Evolutionary conservation across 2,329 filamentous ascomycete species (phyloP), one percentile per base, ranked within the genome.

Genomic region (Fusarium fujikuroi): DNA sequence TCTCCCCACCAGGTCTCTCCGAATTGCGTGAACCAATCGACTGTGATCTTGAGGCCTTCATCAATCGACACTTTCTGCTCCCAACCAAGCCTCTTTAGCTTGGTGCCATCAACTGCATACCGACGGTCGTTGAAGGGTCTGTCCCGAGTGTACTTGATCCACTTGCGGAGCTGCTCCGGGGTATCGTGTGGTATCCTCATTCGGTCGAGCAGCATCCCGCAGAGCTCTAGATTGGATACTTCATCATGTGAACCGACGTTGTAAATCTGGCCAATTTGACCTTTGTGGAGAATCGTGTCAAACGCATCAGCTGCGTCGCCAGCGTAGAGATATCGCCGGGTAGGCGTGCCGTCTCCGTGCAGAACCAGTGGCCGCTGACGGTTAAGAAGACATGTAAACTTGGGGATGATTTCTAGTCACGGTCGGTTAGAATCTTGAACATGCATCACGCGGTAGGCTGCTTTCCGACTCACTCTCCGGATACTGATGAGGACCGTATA

Each of bases 401-500:
- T 95, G 36, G 93, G 92, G 60, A 95, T 95, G 70, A 95, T 93
- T 84, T 95, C 92, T 94, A 21, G 28, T n/a, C 43, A 23, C 15
- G 34, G 28, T 73, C 15, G 34, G 28, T 73, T 59, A 74, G 63
- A 42, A 32, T 42, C 32, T 34, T 19, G 15, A 37, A 37, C 21
- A 5, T 47, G 43, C 23, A 23, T 25, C 50, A 62, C 34, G 30
- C n/a, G 32, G 28, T 10, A 25, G 44, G 37, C 43, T 16, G 46
- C 21, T 34, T 30, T 14, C 16, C 25, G 18, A 77, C 92, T 82
- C 83, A 95, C 93, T 95, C 83, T 95, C 93, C 1, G 93, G 93
- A 80, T 92, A 95, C 80, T 95, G 93, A 79, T 95, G 92, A 28
- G 93, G 93, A 0, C 93, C 93, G 77, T 95, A 96, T 36, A 95